Evolutionary conservation across 192 early-diverging fungal species (phyloP).

Genomic region (Glomus cerebriforme): DNA sequence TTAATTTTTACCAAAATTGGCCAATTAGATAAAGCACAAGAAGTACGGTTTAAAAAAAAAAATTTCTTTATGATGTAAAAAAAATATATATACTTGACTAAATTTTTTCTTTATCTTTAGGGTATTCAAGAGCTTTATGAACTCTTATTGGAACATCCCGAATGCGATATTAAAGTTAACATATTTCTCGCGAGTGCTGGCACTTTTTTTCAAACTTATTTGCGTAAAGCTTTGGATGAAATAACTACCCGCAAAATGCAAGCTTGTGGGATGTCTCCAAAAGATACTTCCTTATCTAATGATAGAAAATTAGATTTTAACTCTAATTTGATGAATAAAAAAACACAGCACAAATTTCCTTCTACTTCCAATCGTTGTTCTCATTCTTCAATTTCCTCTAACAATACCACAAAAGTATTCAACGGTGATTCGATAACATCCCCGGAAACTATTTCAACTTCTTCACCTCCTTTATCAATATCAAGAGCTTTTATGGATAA

Average conservation of each 20-base stretch:
- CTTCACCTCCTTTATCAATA: background rate
- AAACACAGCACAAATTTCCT: background rate
- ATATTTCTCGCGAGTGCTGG: constrained; percentile 63
- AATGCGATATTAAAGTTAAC: constrained; percentile 63
- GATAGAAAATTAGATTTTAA: background rate
- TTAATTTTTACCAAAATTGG: constrained; percentile 76
- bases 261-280: constrained; percentile 20
- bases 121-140: constrained; percentile 75
- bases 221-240: constrained; percentile 61
- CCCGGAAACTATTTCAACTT: too few relatives aligned
- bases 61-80: too few relatives aligned
- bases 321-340: background rate
- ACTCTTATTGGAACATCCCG: constrained; percentile 71
- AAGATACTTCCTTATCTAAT: background rate
- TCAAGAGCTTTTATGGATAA: constrained; percentile 18
- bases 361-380: background rate
- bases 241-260: constrained; percentile 23
- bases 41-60: constrained; percentile 39
- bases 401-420: background rate
- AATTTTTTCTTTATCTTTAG: constrained; percentile 33
- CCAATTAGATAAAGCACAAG: constrained; percentile 64
- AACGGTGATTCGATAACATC: background rate
- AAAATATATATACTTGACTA: too few relatives aligned
- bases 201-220: constrained; percentile 74
- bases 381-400: background rate